phyloP scores from a whole-genome alignment of 2,329 filamentous ascomycete genomes.

The Claviceps digitariae region DNA sequence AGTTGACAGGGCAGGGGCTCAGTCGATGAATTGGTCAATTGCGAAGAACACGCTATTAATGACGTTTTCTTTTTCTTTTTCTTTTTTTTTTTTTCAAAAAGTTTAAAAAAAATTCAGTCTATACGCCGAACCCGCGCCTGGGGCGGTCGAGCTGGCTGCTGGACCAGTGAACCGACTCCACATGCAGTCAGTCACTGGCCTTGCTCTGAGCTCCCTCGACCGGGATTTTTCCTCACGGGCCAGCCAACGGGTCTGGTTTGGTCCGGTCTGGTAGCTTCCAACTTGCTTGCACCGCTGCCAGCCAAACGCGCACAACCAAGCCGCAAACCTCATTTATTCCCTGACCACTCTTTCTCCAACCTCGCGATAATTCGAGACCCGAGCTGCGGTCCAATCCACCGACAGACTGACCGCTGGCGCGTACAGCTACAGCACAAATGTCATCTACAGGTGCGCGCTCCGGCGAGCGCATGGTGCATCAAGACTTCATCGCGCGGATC shows the following conservation, averaged over 20 bases:
- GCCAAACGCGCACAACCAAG: neutral
- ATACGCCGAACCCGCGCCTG: too few species aligned
- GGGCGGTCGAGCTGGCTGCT: neutral
- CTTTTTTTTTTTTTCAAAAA: too few species aligned
- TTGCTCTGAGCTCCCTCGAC: too few species aligned
- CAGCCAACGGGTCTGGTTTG: too few species aligned
- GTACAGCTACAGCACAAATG: slow-evolving; percentile 12
- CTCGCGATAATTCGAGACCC: neutral
- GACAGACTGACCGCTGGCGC: neutral
- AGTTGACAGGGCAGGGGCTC: neutral
- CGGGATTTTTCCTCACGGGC: too few species aligned
- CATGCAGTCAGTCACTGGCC: neutral
- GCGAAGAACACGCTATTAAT: neutral
- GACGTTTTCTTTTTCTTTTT: neutral
- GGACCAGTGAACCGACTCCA: neutral
- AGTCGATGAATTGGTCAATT: neutral
- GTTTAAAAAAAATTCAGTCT: too few species aligned
- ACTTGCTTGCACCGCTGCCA: neutral
- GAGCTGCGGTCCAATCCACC: neutral
- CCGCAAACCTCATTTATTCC: neutral
- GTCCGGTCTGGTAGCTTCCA: neutral
- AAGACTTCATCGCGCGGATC: slow-evolving; percentile 95
- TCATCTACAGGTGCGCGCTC: slow-evolving; percentile 23
- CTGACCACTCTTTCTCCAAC: neutral
- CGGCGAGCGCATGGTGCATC: slow-evolving; percentile 56